phyloP scores from a whole-genome alignment of 2,329 filamentous ascomycete genomes.

The Cephalotrichum gorgonifer region DNA sequence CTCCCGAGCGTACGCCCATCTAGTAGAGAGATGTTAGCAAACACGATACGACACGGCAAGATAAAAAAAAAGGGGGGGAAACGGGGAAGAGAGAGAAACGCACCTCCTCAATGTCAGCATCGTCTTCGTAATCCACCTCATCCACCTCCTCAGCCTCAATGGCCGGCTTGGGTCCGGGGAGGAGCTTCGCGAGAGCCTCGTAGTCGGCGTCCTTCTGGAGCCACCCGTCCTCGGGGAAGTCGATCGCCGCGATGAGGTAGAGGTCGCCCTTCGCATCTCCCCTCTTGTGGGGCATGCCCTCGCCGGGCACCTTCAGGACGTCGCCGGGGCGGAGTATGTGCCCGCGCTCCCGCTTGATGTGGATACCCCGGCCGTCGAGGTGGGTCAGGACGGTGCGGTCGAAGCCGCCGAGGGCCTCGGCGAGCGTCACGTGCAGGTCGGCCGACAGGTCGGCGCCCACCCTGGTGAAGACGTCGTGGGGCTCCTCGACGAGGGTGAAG shows the following conservation, averaged over 20 bases:
- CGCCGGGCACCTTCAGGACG: constrained; percentile 72
- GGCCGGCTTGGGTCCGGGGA: constrained; percentile 53
- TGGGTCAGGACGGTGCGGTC: constrained; percentile 84
- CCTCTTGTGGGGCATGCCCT: constrained; percentile 91
- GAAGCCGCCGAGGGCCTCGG: constrained; percentile 81
- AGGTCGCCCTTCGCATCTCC: constrained; percentile 78
- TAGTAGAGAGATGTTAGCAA: constrained; percentile 22
- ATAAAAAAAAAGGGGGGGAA: not conserved
- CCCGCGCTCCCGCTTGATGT: constrained; percentile 68
- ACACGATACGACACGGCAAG: constrained; percentile 5
- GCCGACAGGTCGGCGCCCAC: constrained; percentile 78
- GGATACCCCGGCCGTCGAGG: constrained; percentile 84
- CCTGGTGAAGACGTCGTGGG: constrained; percentile 72
- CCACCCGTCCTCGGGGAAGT: constrained; percentile 86
- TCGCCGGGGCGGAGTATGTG: constrained; percentile 76
- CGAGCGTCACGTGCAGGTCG: constrained; percentile 68
- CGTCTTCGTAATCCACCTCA: constrained; percentile 77
- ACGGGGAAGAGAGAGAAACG: constrained; percentile 14
- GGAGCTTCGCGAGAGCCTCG: constrained; percentile 59
- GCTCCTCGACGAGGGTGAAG: constrained; percentile 74
- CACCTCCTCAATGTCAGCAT: constrained; percentile 72
- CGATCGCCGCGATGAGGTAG: constrained; percentile 74
- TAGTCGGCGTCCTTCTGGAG: constrained; percentile 60
- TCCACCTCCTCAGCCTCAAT: constrained; percentile 69
- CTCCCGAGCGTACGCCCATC: constrained; percentile 64